Conservation (phyloP, 2,329 filamentous ascomycete species). For the Neopestalotiopsis clavispora region DNA sequence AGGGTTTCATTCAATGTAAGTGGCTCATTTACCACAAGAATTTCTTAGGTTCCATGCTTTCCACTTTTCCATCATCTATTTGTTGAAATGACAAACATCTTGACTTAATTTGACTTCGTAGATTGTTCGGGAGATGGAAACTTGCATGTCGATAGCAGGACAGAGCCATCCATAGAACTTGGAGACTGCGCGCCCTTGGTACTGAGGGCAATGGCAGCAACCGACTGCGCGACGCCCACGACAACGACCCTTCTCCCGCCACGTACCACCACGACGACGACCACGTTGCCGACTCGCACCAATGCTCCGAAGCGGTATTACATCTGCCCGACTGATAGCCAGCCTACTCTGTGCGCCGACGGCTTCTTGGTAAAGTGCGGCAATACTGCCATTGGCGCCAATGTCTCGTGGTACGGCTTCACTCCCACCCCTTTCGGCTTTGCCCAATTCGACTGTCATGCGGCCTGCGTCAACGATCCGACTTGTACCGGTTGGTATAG, state of each 20-base stretch:
- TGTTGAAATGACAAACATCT: too few species aligned
- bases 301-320: neutral
- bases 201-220: too few species aligned
- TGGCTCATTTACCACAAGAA: too few species aligned
- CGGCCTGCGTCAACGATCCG: neutral
- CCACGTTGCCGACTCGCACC: neutral
- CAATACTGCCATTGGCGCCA: neutral
- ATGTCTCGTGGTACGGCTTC: neutral
- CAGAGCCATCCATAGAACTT: too few species aligned
- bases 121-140: too few species aligned
- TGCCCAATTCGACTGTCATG: neutral
- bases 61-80: too few species aligned
- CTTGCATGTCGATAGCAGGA: too few species aligned
- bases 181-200: too few species aligned
- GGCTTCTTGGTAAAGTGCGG: neutral
- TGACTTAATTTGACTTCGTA: too few species aligned
- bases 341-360: neutral
- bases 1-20: too few species aligned
- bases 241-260: neutral
- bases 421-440: neutral
- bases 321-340: neutral
- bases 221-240: neutral
- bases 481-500: neutral
- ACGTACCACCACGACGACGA: neutral
- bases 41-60: too few species aligned